Evolutionary conservation across 2,329 filamentous ascomycete genomes (phyloP).

Genomic region (Microcyclospora tardicrescens): DNA sequence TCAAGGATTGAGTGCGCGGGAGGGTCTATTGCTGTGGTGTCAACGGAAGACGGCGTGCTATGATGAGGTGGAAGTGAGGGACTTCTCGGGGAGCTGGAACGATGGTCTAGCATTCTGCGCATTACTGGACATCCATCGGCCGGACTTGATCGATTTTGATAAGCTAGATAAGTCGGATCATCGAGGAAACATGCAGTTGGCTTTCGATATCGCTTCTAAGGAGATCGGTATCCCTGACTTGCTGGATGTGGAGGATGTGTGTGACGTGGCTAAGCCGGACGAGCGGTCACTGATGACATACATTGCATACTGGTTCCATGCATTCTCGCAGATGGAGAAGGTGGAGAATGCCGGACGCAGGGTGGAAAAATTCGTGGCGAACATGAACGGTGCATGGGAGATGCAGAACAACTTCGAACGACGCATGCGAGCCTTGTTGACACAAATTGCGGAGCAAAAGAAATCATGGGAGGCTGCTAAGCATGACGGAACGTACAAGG

Average conservation of each 20-base stretch:
- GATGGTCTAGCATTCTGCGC: constrained; percentile 95
- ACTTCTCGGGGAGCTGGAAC: constrained; percentile 96
- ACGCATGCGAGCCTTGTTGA: constrained; percentile 71
- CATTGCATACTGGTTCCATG: constrained; percentile 99
- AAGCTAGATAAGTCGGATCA: constrained; percentile 87
- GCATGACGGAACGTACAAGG: constrained; percentile 83
- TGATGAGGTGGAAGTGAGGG: constrained; percentile 86
- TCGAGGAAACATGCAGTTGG: constrained; percentile 92
- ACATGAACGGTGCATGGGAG: constrained; percentile 98
- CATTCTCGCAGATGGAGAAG: constrained; percentile 97
- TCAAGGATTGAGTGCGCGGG: constrained; percentile 94
- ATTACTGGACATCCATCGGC: constrained; percentile 88
- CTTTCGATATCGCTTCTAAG: constrained; percentile 88
- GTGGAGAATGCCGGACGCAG: constrained; percentile 93
- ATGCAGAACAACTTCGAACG: constrained; percentile 96
- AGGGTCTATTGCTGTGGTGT: constrained; percentile 90
- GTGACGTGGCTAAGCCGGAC: constrained; percentile 89
- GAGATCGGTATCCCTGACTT: constrained; percentile 95
- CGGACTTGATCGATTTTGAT: constrained; percentile 95
- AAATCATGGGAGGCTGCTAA: constrained; percentile 63
- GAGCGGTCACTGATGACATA: constrained; percentile 98
- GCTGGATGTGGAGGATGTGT: constrained; percentile 95
- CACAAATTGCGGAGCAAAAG: constrained; percentile 59
- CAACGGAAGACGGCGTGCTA: constrained; percentile 98
- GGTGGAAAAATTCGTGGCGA: constrained; percentile 96